A percentile compares a stretch with the other conserved stretches of the same genome.
Conservation (phyloP, 1,284 basidiomycete genomes). For the Naganishia cerealis region DNA sequence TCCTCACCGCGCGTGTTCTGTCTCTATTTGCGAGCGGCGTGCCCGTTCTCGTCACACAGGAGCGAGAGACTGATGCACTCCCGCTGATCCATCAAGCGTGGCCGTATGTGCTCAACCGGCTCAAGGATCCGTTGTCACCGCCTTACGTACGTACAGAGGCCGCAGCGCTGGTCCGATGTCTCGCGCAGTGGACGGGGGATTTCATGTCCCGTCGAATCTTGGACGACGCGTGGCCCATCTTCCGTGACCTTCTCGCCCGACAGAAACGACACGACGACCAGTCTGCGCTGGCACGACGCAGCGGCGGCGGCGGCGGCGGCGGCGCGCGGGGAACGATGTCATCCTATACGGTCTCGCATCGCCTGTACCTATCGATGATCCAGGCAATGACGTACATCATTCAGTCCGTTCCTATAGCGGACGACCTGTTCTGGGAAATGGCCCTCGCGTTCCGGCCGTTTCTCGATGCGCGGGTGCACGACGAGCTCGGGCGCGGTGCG, state of each 20-base stretch:
- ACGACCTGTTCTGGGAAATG: slow-evolving; percentile 74
- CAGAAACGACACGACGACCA: slow-evolving; percentile 64
- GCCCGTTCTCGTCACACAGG: slow-evolving; percentile 63
- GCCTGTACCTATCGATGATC: slow-evolving; percentile 70
- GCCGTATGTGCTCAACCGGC: slow-evolving; percentile 81
- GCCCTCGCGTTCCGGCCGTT: slow-evolving; percentile 71
- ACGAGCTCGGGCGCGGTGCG: slow-evolving; percentile 69
- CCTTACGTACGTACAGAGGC: slow-evolving; percentile 75
- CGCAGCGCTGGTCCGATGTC: slow-evolving; percentile 66
- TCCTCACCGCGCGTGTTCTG: slow-evolving; percentile 77
- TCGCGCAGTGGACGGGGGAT: slow-evolving; percentile 68
- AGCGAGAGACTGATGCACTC: slow-evolving; percentile 66
- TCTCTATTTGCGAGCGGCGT: slow-evolving; percentile 69
- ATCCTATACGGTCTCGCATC: slow-evolving; percentile 63
- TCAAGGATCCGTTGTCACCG: slow-evolving; percentile 63
- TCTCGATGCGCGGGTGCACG: slow-evolving; percentile 64
- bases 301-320: slow-evolving; percentile 40
- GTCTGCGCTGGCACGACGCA: slow-evolving; percentile 63
- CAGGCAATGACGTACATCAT: slow-evolving; percentile 68
- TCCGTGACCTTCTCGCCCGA: slow-evolving; percentile 62
- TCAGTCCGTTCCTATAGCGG: slow-evolving; percentile 65
- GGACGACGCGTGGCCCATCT: slow-evolving; percentile 86
- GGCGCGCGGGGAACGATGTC: slow-evolving; percentile 58
- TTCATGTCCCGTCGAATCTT: slow-evolving; percentile 80
- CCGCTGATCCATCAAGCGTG: slow-evolving; percentile 80